Percentiles rank a stretch among this genome's conserved stretches.
These are phyloP conservation scores for Benincasa hispida DNA, from an alignment of 306 rosid species.

Conservation along the genomic window DNA sequence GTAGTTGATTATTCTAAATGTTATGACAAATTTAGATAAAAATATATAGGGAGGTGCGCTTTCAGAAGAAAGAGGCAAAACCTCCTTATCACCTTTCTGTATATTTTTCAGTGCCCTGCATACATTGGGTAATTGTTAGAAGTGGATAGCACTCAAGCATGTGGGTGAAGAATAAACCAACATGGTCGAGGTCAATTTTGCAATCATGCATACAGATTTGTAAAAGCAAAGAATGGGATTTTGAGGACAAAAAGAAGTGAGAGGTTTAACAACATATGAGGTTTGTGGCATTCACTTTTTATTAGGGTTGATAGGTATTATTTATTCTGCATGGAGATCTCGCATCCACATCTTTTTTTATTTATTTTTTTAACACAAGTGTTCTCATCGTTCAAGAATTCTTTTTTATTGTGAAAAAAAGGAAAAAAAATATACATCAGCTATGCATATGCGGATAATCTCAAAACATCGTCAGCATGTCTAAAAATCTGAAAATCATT, in stretches of 20 bases:
- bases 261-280: not conserved
- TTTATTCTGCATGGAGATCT: not conserved
- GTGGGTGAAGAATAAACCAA: not conserved
- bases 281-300: not conserved
- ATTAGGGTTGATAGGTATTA: not conserved
- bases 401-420: not conserved
- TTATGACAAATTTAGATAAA: not conserved
- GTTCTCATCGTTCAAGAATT: not conserved
- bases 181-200: not conserved
- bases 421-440: not conserved
- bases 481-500: not conserved
- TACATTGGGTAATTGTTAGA: not conserved
- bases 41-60: not conserved
- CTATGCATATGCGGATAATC: not conserved
- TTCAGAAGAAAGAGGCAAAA: not conserved
- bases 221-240: not conserved
- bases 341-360: not conserved
- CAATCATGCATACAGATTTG: not conserved
- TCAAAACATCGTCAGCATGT: not conserved
- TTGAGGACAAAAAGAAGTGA: not conserved
- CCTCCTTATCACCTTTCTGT: not conserved
- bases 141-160: not conserved
- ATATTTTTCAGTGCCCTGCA: not conserved
- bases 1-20: not conserved
- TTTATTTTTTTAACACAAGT: not conserved